phyloP scores from a whole-genome alignment of 345 rosid species.

The Boechera retrofracta region DNA sequence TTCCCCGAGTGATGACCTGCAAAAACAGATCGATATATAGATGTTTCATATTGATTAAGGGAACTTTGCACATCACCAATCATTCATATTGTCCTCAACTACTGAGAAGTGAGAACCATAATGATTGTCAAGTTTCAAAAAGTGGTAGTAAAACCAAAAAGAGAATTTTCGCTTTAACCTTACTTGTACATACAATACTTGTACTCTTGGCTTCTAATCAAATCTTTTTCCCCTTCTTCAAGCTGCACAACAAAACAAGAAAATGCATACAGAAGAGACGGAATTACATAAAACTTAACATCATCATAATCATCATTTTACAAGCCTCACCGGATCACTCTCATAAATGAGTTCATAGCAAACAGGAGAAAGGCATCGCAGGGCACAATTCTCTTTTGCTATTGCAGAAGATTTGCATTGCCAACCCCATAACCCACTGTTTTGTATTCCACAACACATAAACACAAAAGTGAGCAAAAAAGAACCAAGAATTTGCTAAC shows the following conservation, averaged over 20 bases:
- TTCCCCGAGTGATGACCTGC: slow-evolving; percentile 47
- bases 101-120: not conserved
- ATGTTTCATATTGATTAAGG: not conserved
- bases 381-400: slow-evolving; percentile 78
- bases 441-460: slow-evolving; percentile 41
- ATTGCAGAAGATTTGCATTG: slow-evolving; percentile 68
- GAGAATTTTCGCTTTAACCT: slow-evolving; percentile 15
- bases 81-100: not conserved
- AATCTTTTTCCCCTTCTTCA: slow-evolving; percentile 88
- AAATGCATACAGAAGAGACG: not conserved
- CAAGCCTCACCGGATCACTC: slow-evolving; percentile 71
- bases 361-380: slow-evolving; percentile 73
- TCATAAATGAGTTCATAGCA: slow-evolving; percentile 77
- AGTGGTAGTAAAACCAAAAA: slow-evolving; percentile 2
- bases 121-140: not conserved
- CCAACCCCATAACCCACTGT: slow-evolving; percentile 85
- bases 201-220: slow-evolving; percentile 73
- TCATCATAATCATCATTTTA: slow-evolving; percentile 1
- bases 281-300: not conserved
- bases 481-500: not conserved
- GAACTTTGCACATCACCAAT: not conserved
- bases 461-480: slow-evolving; percentile 22
- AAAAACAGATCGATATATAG: not conserved
- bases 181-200: slow-evolving; percentile 87
- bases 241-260: slow-evolving; percentile 53